phyloP scores from a whole-genome alignment of 192 early-diverging fungal genomes.

The Rhizoclosmatium sp. region DNA sequence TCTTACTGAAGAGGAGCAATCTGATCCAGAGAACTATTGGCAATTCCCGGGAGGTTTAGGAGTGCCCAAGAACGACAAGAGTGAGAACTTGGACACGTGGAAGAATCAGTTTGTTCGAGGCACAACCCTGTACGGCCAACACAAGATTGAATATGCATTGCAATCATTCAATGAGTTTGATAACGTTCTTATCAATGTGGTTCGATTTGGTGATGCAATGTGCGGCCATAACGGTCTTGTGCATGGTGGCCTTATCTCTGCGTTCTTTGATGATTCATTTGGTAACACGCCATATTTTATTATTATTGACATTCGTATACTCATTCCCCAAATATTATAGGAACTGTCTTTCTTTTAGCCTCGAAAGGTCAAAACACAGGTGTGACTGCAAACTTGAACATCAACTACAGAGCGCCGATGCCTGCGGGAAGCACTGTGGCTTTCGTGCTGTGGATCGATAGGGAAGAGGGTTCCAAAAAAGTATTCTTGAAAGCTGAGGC shows the following conservation, averaged over 20 bases:
- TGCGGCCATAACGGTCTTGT: conserved; percentile 33
- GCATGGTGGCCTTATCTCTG: conserved; percentile 29
- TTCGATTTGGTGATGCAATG: conserved; percentile 14
- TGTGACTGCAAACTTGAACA: conserved; percentile 39
- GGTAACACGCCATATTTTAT: too few species aligned
- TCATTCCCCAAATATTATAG: neutral
- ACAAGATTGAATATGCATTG: conserved; percentile 26
- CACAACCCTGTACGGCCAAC: conserved; percentile 24
- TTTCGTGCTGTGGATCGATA: conserved; percentile 35
- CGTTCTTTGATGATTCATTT: conserved; percentile 32
- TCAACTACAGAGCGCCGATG: conserved; percentile 38
- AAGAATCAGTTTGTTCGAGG: neutral
- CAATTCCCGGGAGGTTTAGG: neutral
- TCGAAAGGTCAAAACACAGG: conserved; percentile 14
- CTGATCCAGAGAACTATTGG: neutral
- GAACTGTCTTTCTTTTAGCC: conserved; percentile 12
- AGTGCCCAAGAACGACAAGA: neutral
- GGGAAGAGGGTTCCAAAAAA: conserved; percentile 24
- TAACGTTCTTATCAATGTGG: conserved; percentile 26
- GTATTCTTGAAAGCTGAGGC: conserved; percentile 34
- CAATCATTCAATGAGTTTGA: conserved; percentile 9
- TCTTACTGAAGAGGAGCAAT: neutral
- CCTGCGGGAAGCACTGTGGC: conserved; percentile 8
- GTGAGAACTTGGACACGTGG: neutral
- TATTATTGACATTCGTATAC: neutral